Conservation (phyloP, 352 stramenopile species). For the Blastocystis sp. region DNA sequence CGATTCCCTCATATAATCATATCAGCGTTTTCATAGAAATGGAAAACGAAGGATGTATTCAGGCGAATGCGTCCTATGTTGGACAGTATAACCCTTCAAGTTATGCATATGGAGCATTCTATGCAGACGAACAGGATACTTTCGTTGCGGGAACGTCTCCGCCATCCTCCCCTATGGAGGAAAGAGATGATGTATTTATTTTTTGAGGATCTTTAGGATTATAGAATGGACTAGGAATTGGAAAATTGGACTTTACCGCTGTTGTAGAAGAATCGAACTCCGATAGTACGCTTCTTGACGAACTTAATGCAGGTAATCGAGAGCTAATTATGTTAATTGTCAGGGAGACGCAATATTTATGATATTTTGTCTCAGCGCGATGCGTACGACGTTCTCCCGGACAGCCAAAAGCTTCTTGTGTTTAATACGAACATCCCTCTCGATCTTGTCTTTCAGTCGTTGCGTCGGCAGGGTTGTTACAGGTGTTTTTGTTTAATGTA, state of each 20-base stretch:
- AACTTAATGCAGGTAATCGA: slow-evolving; percentile 22
- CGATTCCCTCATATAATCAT: background rate
- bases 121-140: slow-evolving; percentile 39
- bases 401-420: slow-evolving; percentile 33
- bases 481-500: background rate
- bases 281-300: slow-evolving; percentile 12
- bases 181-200: background rate
- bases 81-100: background rate
- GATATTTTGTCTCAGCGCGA: slow-evolving; percentile 43
- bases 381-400: slow-evolving; percentile 19
- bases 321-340: background rate
- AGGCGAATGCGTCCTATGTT: background rate
- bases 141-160: slow-evolving; percentile 1
- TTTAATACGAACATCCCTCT: slow-evolving; percentile 53
- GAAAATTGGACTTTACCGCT: background rate
- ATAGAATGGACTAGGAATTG: background rate
- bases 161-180: background rate
- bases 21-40: background rate
- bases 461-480: background rate
- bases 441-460: slow-evolving; percentile 42
- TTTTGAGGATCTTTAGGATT: background rate
- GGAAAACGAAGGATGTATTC: slow-evolving; percentile 8
- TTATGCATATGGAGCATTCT: slow-evolving; percentile 53
- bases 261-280: background rate
- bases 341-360: slow-evolving; percentile 41